These are phyloP conservation scores for Fusarium tricinctum DNA, from an alignment of 2,329 filamentous ascomycete genomes.

Conservation along the genomic window DNA sequence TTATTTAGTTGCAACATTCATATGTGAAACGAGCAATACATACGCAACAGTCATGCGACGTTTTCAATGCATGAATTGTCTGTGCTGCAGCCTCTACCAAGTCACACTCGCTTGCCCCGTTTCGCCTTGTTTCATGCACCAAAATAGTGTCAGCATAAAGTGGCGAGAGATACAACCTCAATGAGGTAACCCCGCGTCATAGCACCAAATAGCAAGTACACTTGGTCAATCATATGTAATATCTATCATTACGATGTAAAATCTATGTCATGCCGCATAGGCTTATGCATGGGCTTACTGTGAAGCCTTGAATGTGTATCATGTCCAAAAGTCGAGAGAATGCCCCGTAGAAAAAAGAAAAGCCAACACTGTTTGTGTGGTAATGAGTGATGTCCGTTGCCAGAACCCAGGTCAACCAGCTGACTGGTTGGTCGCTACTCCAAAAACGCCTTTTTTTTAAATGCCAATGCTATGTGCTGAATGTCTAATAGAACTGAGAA, in stretches of 20 bases:
- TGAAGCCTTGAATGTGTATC: constrained; percentile 27
- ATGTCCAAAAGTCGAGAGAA: constrained; percentile 22
- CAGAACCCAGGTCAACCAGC: not conserved
- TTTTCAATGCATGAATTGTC: not conserved
- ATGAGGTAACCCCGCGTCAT: too few species aligned
- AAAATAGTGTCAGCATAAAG: not conserved
- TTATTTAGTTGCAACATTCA: not conserved
- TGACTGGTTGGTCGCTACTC: constrained; percentile 23
- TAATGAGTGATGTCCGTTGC: constrained; percentile 11
- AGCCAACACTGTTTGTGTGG: not conserved
- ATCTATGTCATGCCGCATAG: constrained; percentile 38
- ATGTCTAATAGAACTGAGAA: constrained; percentile 33
- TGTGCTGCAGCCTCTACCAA: not conserved
- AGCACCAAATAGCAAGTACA: not conserved
- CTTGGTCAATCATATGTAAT: constrained; percentile 10
- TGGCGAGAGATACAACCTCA: not conserved
- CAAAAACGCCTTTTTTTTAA: constrained; percentile 29
- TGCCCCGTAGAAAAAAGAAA: constrained; percentile 17
- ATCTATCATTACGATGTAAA: constrained; percentile 38
- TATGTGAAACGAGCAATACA: constrained; percentile 19
- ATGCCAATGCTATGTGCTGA: constrained; percentile 10
- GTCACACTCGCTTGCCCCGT: not conserved
- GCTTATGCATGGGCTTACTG: constrained; percentile 16
- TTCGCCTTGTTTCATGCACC: not conserved
- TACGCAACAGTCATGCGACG: constrained; percentile 1